These are phyloP conservation scores for Chytriomyces sp. DNA, from an alignment of 192 early-diverging fungal genomes.

Conservation along the genomic window DNA sequence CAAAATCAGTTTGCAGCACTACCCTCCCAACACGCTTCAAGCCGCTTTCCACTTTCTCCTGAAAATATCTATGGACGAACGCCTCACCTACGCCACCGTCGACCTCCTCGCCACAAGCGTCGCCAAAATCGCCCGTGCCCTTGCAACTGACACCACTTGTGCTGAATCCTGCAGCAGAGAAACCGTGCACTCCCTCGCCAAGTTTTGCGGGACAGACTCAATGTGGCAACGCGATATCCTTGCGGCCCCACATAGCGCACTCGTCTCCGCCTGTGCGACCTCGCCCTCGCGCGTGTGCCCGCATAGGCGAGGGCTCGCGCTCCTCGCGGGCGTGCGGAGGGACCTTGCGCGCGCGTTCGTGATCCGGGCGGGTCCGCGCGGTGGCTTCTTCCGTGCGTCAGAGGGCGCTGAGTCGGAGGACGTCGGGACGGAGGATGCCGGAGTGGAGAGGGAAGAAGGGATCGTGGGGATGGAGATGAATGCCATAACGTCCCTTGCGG, in stretches of 20 bases:
- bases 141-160: neutral
- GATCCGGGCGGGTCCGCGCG: neutral
- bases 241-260: conserved; percentile 6
- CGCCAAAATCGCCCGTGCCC: conserved; percentile 18
- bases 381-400: conserved; percentile 5
- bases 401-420: neutral
- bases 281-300: conserved; percentile 4
- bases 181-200: neutral
- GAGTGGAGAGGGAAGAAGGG: neutral
- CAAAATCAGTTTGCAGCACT: conserved; percentile 1
- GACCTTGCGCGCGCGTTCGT: conserved; percentile 2
- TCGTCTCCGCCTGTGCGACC: conserved; percentile 2
- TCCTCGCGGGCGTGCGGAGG: conserved; percentile 1
- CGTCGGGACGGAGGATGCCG: conserved; percentile 2
- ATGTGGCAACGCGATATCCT: conserved; percentile 16
- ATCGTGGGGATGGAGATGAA: neutral
- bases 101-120: conserved; percentile 12
- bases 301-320: neutral
- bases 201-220: conserved; percentile 15
- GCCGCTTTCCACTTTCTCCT: neutral
- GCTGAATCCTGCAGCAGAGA: neutral
- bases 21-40: conserved; percentile 5
- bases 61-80: conserved; percentile 18
- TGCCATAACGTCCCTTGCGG: too few species aligned
- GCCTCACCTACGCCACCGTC: neutral